phyloP scores from a whole-genome alignment of 2,329 filamentous ascomycete species.

The Colletotrichum sp. region DNA sequence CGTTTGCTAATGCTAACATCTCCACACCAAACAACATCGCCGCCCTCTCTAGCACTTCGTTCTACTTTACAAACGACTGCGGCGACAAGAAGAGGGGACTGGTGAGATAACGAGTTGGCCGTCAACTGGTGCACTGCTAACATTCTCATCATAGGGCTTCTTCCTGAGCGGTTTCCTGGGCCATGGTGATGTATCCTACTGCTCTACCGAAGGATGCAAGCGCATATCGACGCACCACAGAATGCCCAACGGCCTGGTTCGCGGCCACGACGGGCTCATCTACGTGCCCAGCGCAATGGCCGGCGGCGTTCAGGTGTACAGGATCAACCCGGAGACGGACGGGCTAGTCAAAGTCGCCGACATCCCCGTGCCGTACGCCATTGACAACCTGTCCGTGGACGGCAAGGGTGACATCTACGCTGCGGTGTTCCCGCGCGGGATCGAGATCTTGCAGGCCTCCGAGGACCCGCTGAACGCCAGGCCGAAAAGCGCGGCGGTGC shows the following conservation, averaged over 20 bases:
- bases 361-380: constrained; percentile 23
- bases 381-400: constrained; percentile 32
- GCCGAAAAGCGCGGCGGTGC: constrained; percentile 23
- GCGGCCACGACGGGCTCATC: constrained; percentile 27
- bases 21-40: constrained; percentile 29
- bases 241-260: constrained; percentile 35
- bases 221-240: constrained; percentile 23
- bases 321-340: background rate
- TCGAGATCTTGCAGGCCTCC: constrained; percentile 16
- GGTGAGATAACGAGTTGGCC: constrained; percentile 1
- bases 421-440: constrained; percentile 24
- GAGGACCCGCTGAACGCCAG: constrained; percentile 23
- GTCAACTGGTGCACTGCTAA: background rate
- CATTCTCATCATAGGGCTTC: constrained; percentile 1
- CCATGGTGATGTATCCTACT: constrained; percentile 32
- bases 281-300: constrained; percentile 33
- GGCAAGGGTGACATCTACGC: constrained; percentile 28
- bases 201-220: constrained; percentile 26
- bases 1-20: constrained; percentile 23
- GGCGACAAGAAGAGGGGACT: constrained; percentile 23
- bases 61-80: constrained; percentile 30
- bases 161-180: constrained; percentile 26
- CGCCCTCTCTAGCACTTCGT: constrained; percentile 19
- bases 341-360: constrained; percentile 21
- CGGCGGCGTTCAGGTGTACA: constrained; percentile 25